Base-by-base conservation (phyloP, 2,329 filamentous ascomycete species). In the Aureobasidium uvarum region DNA sequence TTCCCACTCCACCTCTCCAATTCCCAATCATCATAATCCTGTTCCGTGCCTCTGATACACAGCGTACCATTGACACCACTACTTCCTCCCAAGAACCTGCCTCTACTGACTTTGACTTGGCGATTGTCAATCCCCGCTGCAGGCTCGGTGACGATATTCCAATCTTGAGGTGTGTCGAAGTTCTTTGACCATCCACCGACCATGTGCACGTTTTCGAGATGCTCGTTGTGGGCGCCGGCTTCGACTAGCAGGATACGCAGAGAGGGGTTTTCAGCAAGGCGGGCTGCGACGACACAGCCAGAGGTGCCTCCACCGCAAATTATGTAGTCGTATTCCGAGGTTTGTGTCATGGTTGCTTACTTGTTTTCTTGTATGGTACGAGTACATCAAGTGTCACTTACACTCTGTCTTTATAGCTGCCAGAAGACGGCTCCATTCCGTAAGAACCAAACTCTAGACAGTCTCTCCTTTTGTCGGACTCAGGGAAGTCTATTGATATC, bases 151-250 rank as follows among this genome's bases (percentile, higher is more conserved):
- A 77, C 66, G 41, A 84, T 79, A 55, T 83, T 84, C 82, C 81
- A 84, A 65, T 84, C 82, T 0, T 80, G 80, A 65, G 81, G 80
- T 11, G 73, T 77, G 64, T 81, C 81, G 63, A 82, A 79, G 56
- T 79, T 80, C 46, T 80, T 74, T 18, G 76, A 76, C 79, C 80
- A 81, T 54, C 72, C 82, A 64, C 82, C 82, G 5, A 77, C 76
- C 81, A 84, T 84, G 62, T 82, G 76, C 2, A 80, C 78, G 62
- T 81, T 83, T 51, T 83, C 81, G 0, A 83, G 72, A 41, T 81
- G 20, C 20, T 59, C 25, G 18, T 59, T 59, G 38, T 59, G 55
- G 13, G 55, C 55, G 18, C 69, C 69, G 14, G 69, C 69, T 66
- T 71, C 69, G 45, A 71, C 66, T 13, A 71, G 59, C 5, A 71